Base-by-base conservation (phyloP, 1,284 basidiomycete genomes). In the Pascua guehoae region DNA sequence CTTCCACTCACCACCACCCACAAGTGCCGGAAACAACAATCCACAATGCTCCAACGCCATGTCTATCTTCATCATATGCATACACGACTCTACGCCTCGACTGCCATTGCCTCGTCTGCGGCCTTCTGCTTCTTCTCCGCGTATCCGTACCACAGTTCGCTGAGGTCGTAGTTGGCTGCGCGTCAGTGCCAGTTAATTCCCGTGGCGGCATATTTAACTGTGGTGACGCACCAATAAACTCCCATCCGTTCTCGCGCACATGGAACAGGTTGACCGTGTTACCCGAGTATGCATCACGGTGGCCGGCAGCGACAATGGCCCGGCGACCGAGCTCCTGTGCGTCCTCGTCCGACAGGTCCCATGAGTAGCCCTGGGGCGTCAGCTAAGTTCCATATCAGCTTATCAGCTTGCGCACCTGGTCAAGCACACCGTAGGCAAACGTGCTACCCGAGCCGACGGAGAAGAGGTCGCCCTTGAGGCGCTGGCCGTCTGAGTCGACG, bases 391-490 rank as follows among this genome's bases (percentile, higher is more conserved):
- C n/a, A n/a, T 4, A 32, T 7, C 8, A n/a, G 18, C 1, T 15
- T 12, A 2, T 1, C 2, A n/a, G 12, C 1, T 4, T n/a, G 53
- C 70, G 61, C 14, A 74, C 78, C 78, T 97, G 94, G 77, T 98
- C 96, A 44, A 98, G 84, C 4, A 99, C 93, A 83, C 95, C 95
- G 71, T 98, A 98, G 7, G 96, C 96, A 70, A 95, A 98, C 0
- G 96, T 98, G 71, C 89, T 92, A 70, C 96, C 96, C 5, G 95
- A 98, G 40, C 96, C 96, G 42, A 99, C 96, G 8, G 93, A 97
- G 81, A 99, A 99, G 14, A 98, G 78, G 77, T 99, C 88, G 47
- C 96, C 95, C 75, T 95, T 97, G 54, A 98, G 81, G 24, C 96
- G 87, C 11, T 91, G 89, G 41, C 96, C 96, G 65, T 98, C 96